phyloP scores from a whole-genome alignment of 306 rosid species.

The Astragalus membranaceus region DNA sequence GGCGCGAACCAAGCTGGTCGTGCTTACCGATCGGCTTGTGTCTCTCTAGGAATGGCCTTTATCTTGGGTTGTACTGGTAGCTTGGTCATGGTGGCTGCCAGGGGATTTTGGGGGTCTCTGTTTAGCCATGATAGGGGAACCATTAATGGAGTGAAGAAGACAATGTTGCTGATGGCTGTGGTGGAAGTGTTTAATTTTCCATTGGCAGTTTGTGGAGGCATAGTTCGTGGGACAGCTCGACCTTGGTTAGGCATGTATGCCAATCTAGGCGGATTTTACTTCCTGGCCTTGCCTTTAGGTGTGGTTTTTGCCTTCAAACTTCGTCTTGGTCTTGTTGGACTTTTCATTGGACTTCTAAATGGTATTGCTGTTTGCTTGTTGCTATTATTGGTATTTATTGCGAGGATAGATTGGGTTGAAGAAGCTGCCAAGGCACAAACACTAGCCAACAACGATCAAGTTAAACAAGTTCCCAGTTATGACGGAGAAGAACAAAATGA shows the following conservation, averaged over 20 bases:
- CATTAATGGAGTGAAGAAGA: conserved; percentile 60
- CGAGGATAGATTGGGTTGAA: conserved; percentile 54
- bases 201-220: conserved; percentile 69
- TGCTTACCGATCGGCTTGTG: conserved; percentile 48
- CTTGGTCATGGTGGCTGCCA: conserved; percentile 52
- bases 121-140: conserved; percentile 52
- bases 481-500: conserved; percentile 18
- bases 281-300: conserved; percentile 65
- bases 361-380: conserved; percentile 50
- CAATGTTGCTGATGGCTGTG: conserved; percentile 64
- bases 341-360: conserved; percentile 52
- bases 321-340: conserved; percentile 54
- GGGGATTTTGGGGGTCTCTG: conserved; percentile 73
- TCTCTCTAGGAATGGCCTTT: conserved; percentile 41
- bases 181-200: conserved; percentile 80
- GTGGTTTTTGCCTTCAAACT: conserved; percentile 61
- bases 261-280: conserved; percentile 69
- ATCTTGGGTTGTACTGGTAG: conserved; percentile 50
- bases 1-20: conserved; percentile 49
- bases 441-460: conserved; percentile 18
- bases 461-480: background rate
- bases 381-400: conserved; percentile 42
- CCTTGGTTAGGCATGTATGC: conserved; percentile 81
- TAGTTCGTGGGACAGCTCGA: conserved; percentile 67
- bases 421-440: conserved; percentile 60